Base-by-base conservation (phyloP, 2,329 filamentous ascomycete species). In the Sporothrix variecibatus region DNA sequence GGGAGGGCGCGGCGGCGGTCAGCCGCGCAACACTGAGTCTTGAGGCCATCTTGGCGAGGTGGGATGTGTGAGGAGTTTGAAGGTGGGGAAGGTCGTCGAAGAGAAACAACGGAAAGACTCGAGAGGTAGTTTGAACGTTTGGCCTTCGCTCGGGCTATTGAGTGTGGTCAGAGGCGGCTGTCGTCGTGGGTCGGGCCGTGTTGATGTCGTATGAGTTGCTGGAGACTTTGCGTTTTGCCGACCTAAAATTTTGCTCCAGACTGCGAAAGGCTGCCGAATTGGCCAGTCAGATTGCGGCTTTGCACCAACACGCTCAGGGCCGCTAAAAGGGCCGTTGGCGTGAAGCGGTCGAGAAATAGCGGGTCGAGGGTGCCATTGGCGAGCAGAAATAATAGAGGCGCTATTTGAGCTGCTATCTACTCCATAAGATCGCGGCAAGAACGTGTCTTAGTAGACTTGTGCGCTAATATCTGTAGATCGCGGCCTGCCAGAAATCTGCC, bases 231-330 rank as follows among this genome's bases (percentile, higher is more conserved):
- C n/a, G 23, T 38, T 62, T 31, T 38, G 31, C 8, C 7, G 31
- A 40, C n/a, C 70, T 62, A 72, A 72, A 72, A 64, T 64, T 72
- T 51, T 64, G 23, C 56, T 46, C 38, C 43, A 15, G 23, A 12
- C 15, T 70, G 68, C 28, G 31, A 31, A 67, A 60, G 62, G 71
- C 62, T 51, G 26, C 46, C 26, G 68, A 74, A 76, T 73, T 76
- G 75, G 71, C 75, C 74, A 75, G 74, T 76, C n/a, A 75, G 65
- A 64, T 56, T 73, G 53, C 58, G 23, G 31, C 58, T 34, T 28
- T 8, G 38, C 20, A 43, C 28, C 71, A 56, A 43, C 58, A 49
- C 12, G 4, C 38, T 40, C 2, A 7, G 56, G 23, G 11, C 26
- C 34, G 8, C 23, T 17, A 2, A 20, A 38, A n/a, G 20, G 51